A percentile compares a stretch with the other conserved stretches of the same genome.
These are phyloP conservation scores for Parasitella parasitica DNA, from an alignment of 371 early-diverging fungal genomes.

Conservation along the genomic window DNA sequence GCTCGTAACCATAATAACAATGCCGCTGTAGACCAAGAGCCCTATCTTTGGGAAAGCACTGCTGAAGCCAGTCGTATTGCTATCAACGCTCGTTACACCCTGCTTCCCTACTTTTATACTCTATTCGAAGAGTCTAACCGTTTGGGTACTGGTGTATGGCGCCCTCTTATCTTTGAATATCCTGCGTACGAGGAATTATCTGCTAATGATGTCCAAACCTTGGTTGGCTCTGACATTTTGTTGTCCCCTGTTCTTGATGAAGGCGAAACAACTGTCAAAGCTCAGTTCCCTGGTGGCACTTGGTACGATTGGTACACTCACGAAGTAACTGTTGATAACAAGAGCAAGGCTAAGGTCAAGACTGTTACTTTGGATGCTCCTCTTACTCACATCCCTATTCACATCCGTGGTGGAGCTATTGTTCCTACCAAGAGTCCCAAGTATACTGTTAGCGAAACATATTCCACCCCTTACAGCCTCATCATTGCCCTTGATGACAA, in stretches of 20 bases:
- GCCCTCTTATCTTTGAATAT: slow-evolving; percentile 44
- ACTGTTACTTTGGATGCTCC: slow-evolving; percentile 40
- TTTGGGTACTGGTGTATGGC: slow-evolving; percentile 45
- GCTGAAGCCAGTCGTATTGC: slow-evolving; percentile 50
- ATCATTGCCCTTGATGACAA: slow-evolving; percentile 51
- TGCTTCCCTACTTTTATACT: slow-evolving; percentile 71
- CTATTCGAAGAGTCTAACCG: slow-evolving; percentile 58
- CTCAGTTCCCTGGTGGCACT: slow-evolving; percentile 53
- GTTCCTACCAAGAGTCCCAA: slow-evolving; percentile 50
- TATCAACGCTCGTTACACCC: slow-evolving; percentile 59
- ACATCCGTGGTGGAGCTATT: slow-evolving; percentile 50
- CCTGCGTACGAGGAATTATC: slow-evolving; percentile 20
- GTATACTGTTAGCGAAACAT: slow-evolving; percentile 48
- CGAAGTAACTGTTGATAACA: slow-evolving; percentile 8
- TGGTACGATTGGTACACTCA: slow-evolving; percentile 58
- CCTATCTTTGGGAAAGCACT: slow-evolving; percentile 53
- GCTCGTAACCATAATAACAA: slow-evolving; percentile 65
- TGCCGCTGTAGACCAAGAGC: slow-evolving; percentile 48
- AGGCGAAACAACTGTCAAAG: slow-evolving; percentile 42
- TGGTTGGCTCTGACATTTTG: slow-evolving; percentile 49
- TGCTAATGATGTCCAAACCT: slow-evolving; percentile 31
- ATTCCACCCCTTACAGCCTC: slow-evolving; percentile 40
- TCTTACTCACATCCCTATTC: slow-evolving; percentile 47
- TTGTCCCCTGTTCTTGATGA: slow-evolving; percentile 56
- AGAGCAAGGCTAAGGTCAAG: slow-evolving; percentile 4